These are phyloP conservation scores for Colletotrichum spinosum DNA, from an alignment of 2,329 filamentous ascomycete genomes.

Conservation along the genomic window DNA sequence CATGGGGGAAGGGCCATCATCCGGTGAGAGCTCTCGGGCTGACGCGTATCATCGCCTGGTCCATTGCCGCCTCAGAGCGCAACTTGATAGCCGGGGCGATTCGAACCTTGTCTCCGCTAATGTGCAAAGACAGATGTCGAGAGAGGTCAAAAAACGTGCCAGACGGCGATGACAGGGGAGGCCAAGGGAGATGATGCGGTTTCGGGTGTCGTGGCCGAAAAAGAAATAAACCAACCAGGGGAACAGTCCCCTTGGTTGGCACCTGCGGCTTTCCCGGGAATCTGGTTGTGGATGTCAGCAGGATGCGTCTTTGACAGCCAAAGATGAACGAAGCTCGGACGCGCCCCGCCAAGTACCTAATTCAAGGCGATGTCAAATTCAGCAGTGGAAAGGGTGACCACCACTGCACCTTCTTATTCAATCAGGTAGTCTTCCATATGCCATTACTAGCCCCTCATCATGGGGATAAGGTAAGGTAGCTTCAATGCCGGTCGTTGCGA, in stretches of 20 bases:
- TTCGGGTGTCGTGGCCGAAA: conserved; percentile 26
- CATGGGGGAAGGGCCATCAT: neutral
- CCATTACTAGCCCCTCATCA: no score
- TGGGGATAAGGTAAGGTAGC: no score
- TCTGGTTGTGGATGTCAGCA: conserved; percentile 14
- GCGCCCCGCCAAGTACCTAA: neutral
- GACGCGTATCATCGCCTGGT: neutral
- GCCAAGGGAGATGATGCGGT: conserved; percentile 18
- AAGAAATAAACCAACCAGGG: conserved; percentile 20
- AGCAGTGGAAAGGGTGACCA: no score
- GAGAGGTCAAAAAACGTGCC: conserved; percentile 17
- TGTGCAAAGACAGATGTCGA: neutral
- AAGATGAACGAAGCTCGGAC: neutral
- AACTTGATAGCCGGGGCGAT: conserved; percentile 11
- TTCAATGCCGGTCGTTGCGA: no score
- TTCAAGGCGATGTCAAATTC: neutral
- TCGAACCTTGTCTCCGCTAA: conserved; percentile 11
- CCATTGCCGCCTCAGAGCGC: conserved; percentile 6
- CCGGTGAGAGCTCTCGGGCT: conserved; percentile 1
- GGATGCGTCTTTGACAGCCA: neutral
- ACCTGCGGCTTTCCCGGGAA: conserved; percentile 24
- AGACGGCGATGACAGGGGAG: conserved; percentile 24
- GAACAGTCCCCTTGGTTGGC: conserved; percentile 4
- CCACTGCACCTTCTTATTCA: no score
- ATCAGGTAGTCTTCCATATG: no score